Evolutionary conservation across 306 rosid species (phyloP).

Genomic region (Comarum palustre): DNA sequence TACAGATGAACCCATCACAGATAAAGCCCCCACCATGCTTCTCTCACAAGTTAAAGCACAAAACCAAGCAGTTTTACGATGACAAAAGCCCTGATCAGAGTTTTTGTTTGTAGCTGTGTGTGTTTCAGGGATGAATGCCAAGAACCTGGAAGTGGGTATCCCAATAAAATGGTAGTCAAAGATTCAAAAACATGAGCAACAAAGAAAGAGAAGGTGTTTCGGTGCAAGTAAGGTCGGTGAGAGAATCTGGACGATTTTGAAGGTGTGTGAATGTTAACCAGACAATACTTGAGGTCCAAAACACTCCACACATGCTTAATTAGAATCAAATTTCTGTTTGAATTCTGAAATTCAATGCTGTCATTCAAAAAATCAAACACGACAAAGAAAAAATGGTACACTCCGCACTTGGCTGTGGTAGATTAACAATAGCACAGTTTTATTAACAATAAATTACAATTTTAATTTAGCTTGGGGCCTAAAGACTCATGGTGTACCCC

Average conservation of each 20-base stretch:
- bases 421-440: too few relatives aligned
- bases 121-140: conserved; percentile 4
- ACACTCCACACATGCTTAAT: conserved; percentile 23
- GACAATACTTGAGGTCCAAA: conserved; percentile 59
- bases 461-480: too few relatives aligned
- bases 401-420: background rate
- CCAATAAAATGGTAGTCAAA: conserved; percentile 43
- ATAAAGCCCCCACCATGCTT: conserved; percentile 71
- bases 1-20: conserved; percentile 65
- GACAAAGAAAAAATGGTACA: too few relatives aligned
- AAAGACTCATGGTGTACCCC: too few relatives aligned
- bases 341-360: background rate
- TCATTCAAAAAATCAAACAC: background rate
- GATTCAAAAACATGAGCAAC: conserved; percentile 38
- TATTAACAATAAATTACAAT: too few relatives aligned
- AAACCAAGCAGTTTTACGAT: background rate
- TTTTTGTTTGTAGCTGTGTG: background rate
- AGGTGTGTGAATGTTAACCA: conserved; percentile 51
- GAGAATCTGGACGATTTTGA: conserved; percentile 29
- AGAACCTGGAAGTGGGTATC: conserved; percentile 36
- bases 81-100: conserved; percentile 22
- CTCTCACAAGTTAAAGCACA: conserved; percentile 20
- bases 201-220: conserved; percentile 19
- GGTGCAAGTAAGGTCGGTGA: conserved; percentile 25
- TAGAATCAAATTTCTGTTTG: background rate